These are phyloP conservation scores for Ganoderma meredithae DNA, from an alignment of 1,284 basidiomycete species.

Conservation along the genomic window DNA sequence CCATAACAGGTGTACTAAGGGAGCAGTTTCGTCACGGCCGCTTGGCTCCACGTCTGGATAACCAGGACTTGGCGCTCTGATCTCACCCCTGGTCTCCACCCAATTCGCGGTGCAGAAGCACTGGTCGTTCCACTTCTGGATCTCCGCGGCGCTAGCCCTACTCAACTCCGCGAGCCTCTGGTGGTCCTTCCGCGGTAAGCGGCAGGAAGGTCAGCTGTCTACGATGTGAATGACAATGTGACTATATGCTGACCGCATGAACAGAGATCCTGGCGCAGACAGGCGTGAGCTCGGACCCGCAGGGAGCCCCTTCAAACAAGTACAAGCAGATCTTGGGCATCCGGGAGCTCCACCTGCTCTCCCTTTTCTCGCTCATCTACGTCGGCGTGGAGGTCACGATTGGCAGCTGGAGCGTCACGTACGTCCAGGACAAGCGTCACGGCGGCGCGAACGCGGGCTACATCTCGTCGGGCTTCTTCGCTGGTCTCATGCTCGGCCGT, in stretches of 20 bases:
- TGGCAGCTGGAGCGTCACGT: constrained; percentile 44
- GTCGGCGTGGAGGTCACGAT: constrained; percentile 75
- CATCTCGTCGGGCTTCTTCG: constrained; percentile 49
- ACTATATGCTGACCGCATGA: background rate
- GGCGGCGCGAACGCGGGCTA: constrained; percentile 44
- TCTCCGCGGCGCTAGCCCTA: constrained; percentile 60
- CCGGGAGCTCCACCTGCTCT: constrained; percentile 62
- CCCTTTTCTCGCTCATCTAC: constrained; percentile 71
- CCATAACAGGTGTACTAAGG: background rate
- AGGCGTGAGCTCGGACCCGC: constrained; percentile 46
- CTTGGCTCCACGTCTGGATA: background rate
- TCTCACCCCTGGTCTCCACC: constrained; percentile 66
- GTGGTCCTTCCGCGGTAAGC: constrained; percentile 59
- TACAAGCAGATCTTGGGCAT: constrained; percentile 65
- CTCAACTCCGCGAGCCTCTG: constrained; percentile 53
- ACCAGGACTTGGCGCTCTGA: constrained; percentile 63
- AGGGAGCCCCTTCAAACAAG: constrained; percentile 49
- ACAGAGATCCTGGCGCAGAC: constrained; percentile 43
- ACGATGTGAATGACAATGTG: too few species aligned
- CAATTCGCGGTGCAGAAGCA: constrained; percentile 58
- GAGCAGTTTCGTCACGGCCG: background rate
- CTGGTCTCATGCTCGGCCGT: constrained; percentile 62
- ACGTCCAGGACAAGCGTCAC: constrained; percentile 31
- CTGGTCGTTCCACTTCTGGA: constrained; percentile 72
- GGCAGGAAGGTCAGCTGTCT: constrained; percentile 52